Evolutionary conservation across 2,329 filamentous ascomycete species (phyloP), one percentile per base, ranked within the genome.

Genomic region (Ambrosiella beaveri): DNA sequence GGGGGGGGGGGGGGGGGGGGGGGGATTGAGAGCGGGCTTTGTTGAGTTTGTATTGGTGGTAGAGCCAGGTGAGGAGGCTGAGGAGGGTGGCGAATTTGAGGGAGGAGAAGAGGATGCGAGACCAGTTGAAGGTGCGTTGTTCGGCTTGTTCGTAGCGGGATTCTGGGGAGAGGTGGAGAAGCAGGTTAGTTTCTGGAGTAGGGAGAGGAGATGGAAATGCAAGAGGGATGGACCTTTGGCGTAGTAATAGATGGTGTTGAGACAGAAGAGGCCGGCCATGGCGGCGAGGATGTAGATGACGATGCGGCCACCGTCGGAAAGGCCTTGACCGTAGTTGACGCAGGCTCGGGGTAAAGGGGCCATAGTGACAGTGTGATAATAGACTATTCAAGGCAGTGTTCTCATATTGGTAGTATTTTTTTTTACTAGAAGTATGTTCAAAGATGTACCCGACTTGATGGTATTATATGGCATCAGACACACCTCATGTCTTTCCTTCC

Each of bases 21-120:
- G 37, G 27, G 35, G 19, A 27, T 39, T 45, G 27, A 9, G 15
- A 27, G 8, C 53, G 57, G 13, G 39, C 11, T n/a, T 45, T 37
- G 57, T 59, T 59, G 47, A 52, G 53, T 19, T 59, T n/a, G 37
- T 44, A 52, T 44, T 59, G 57, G 39, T 59, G 57, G 38, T 56
- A 59, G 7, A 53, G 13, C 57, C 57, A 59, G 7, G 57, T 59
- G 47, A 59, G 47, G 36, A 59, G 27, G 7, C 57, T 53, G 17
- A 59, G 51, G 4, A 52, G 27, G n/a, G 57, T 59, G 13, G 44
- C 19, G 39, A 59, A 56, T 47, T 59, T 59, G 1, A 51, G 37
- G 1, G 57, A 45, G 19, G 41, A 51, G 37, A 51, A 6, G 3
- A 59, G 19, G 12, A 59, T 49, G 47, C 57, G 53, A 11, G 27